Evolutionary conservation across 2,329 filamentous ascomycete genomes (phyloP).

Genomic region (Pseudovirgaria hyperparasitica): DNA sequence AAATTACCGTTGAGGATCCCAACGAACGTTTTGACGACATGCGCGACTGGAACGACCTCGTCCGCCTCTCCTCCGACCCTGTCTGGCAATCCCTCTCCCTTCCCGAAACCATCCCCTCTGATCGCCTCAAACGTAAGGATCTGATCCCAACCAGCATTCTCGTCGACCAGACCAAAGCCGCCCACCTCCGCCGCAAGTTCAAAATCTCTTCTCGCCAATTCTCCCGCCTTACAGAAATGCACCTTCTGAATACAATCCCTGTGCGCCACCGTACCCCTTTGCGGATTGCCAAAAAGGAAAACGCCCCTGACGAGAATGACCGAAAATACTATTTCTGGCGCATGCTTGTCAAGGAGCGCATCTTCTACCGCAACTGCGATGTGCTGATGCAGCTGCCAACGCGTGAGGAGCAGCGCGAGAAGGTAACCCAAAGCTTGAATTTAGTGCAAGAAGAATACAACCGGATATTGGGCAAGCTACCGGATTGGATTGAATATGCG

Average conservation of each 20-base stretch:
- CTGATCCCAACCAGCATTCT: slow-evolving; percentile 40
- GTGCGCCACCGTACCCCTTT: slow-evolving; percentile 33
- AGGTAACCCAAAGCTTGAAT: slow-evolving; percentile 55
- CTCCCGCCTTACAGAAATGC: slow-evolving; percentile 60
- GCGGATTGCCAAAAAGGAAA: slow-evolving; percentile 30
- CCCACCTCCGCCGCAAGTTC: slow-evolving; percentile 40
- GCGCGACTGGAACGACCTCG: slow-evolving; percentile 61
- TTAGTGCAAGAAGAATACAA: slow-evolving; percentile 62
- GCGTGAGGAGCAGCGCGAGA: slow-evolving; percentile 55
- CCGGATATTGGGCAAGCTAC: slow-evolving; percentile 43
- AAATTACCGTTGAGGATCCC: slow-evolving; percentile 89
- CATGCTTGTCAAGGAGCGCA: slow-evolving; percentile 60
- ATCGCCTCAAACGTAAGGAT: slow-evolving; percentile 40
- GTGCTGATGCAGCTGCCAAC: slow-evolving; percentile 56
- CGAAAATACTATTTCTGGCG: slow-evolving; percentile 59
- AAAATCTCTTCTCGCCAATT: slow-evolving; percentile 75
- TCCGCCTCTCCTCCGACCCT: slow-evolving; percentile 46
- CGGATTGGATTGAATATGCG: slow-evolving; percentile 7
- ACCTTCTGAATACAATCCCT: slow-evolving; percentile 48
- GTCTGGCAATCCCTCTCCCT: slow-evolving; percentile 42
- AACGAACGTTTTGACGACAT: slow-evolving; percentile 76
- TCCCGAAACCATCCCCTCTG: slow-evolving; percentile 35
- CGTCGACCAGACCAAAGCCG: slow-evolving; percentile 41
- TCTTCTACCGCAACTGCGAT: slow-evolving; percentile 65
- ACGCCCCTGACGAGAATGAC: slow-evolving; percentile 42